Evolutionary conservation across 1,284 basidiomycete species (phyloP), one percentile per base, ranked within the genome.

Genomic region (Trichosporon faecale): DNA sequence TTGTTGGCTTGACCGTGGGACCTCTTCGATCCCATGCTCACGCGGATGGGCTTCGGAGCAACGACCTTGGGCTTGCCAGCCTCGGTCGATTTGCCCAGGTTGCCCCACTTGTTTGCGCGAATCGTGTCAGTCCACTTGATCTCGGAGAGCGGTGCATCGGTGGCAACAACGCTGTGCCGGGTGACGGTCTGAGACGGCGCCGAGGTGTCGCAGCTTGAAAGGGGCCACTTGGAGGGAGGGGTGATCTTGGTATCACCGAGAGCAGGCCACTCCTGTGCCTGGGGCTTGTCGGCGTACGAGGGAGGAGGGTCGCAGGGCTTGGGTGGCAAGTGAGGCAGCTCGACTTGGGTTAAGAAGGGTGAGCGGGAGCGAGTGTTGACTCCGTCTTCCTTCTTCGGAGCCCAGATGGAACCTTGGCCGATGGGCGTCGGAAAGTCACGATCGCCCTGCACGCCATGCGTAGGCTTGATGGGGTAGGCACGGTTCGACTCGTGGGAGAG

Each of bases 281-380:
- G 57, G 33, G 57, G 8, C 27, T 61, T 31, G 27, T 31, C 57
- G 27, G 21, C 57, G 27, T 31, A 61, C 27, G 57, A 61, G 11
- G 57, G 57, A 31, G 29, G 57, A n/a, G 57, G 27, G 57, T 61
- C 57, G 29, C 57, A 61, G 57, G 57, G 57, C 57, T 61, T 61
- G 18, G 57, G 57, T 31, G 57, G 57, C 57, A 61, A n/a, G 18
- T 61, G 57, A 6, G 27, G 33, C 29, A 31, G 57, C 29, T 61
- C 57, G 29, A 16, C 8, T 3, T 18, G 57, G 8, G 57, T n/a
- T n/a, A 31, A 31, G 57, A 61, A 33, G 16, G 57, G 57, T 9
- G 57, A n/a, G 57, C 57, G 57, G n/a, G 29, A 31, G 8, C 27
- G 27, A n/a, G 18, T 33, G 29, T 33, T 31, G 5, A 61, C 57